A percentile compares a stretch with the other conserved stretches of the same genome.
phyloP scores from a whole-genome alignment of 2,329 filamentous ascomycete genomes.

The Aspergillus pseudoterreus region DNA sequence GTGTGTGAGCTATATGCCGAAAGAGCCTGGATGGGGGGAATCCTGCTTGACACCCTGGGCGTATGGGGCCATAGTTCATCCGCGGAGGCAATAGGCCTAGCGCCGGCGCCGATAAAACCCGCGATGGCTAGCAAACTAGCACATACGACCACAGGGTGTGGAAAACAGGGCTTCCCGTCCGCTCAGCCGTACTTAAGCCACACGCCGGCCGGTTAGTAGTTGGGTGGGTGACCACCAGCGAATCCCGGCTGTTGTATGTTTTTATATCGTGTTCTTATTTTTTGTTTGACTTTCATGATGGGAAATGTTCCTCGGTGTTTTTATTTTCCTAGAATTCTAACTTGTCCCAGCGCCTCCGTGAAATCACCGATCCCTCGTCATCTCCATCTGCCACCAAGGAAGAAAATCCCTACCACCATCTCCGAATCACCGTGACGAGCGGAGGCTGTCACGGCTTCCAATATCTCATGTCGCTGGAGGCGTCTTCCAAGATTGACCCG shows the following conservation, averaged over 20 bases:
- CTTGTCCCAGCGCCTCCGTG: slow-evolving; percentile 58
- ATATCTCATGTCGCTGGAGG: slow-evolving; percentile 84
- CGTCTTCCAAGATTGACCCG: slow-evolving; percentile 51
- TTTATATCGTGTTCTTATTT: slow-evolving; percentile 21
- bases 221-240: slow-evolving; percentile 47
- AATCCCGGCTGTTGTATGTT: slow-evolving; percentile 45
- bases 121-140: slow-evolving; percentile 2
- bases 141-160: slow-evolving; percentile 46
- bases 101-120: slow-evolving; percentile 13
- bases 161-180: slow-evolving; percentile 46
- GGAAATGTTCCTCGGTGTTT: not conserved
- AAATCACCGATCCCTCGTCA: slow-evolving; percentile 61
- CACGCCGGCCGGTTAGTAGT: slow-evolving; percentile 45
- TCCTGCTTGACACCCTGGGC: not conserved
- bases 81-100: not conserved
- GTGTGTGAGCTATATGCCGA: not conserved
- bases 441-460: slow-evolving; percentile 98
- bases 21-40: not conserved
- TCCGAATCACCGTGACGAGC: slow-evolving; percentile 89
- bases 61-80: slow-evolving; percentile 1
- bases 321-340: not conserved
- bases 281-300: slow-evolving; percentile 4
- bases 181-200: slow-evolving; percentile 47
- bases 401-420: slow-evolving; percentile 71
- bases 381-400: slow-evolving; percentile 32